A percentile compares a stretch with the other conserved stretches of the same genome.
phyloP scores from a whole-genome alignment of 2,329 filamentous ascomycete species.

The Aspergillus sp. region DNA sequence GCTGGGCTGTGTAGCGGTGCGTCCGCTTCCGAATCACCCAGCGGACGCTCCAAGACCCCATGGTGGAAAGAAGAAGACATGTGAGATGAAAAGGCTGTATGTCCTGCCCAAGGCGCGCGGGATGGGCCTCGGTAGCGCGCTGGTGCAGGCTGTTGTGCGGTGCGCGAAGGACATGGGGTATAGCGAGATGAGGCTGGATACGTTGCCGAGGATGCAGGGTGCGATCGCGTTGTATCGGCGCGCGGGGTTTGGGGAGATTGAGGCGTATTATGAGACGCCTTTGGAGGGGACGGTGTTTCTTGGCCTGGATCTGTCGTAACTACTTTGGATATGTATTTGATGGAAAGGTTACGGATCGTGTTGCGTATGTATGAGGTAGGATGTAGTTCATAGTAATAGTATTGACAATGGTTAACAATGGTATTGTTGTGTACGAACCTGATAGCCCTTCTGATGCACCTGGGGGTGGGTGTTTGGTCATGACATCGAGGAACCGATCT shows the following conservation, averaged over 20 bases:
- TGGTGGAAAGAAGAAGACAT: background rate
- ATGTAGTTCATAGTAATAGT: no score
- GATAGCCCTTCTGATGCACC: no score
- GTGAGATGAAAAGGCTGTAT: constrained; percentile 61
- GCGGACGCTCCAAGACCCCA: no score
- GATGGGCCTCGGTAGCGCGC: constrained; percentile 46
- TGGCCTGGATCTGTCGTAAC: constrained; percentile 26
- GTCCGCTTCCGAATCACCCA: constrained; percentile 19
- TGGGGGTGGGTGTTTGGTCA: no score
- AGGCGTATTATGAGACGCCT: constrained; percentile 56
- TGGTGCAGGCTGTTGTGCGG: constrained; percentile 46
- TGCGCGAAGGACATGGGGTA: constrained; percentile 51
- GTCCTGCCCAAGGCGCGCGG: constrained; percentile 49
- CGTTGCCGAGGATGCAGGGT: constrained; percentile 50
- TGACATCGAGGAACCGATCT: no score
- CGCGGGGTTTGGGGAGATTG: constrained; percentile 52
- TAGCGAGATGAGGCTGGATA: constrained; percentile 54
- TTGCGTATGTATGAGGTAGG: no score
- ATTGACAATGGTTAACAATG: no score
- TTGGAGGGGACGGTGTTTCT: constrained; percentile 54
- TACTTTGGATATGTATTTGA: no score
- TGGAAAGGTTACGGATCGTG: no score
- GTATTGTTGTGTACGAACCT: no score
- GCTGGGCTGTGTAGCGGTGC: constrained; percentile 53
- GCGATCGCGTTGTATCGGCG: constrained; percentile 50